Base-by-base conservation (phyloP, 2,329 filamentous ascomycete species). In the Calonectria ilicicola region DNA sequence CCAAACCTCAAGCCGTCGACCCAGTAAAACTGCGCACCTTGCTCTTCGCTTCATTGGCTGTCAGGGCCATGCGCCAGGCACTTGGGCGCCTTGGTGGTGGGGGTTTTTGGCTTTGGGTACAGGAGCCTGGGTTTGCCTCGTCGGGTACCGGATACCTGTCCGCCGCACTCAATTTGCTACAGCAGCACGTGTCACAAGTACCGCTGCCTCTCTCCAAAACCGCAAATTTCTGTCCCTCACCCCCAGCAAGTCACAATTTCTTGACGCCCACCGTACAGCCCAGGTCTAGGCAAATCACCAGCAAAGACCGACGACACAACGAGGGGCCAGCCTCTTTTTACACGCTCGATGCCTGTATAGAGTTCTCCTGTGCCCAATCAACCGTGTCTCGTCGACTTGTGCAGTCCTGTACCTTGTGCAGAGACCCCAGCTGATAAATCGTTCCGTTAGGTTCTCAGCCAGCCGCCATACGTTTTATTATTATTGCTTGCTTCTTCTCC, bases 1-100 rank as follows among this genome's bases (percentile, higher is more conserved):
- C 73, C 60, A 64, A 47, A 49, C 69, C 58, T 58, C 56, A 38
- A 65, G 60, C 68, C 49, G 71, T 67, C 60, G 65, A 71, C 69
- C 68, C 65, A 65, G 69, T 74, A 73, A 64, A 64, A 72, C 75
- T 76, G 49, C 66, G 69, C 74, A 76, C 69, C 72, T 65, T 60
- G 67, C 70, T 76, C 77, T 66, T 72, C 76, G 76, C 75, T 75
- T 72, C 56, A 79, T 79, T 78, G 75, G 78, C 63, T 62, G 67
- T 47, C 51, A 26, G 63, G 63, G 67, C 56, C 70, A 60, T 62
- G 66, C 68, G 72, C 53, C 66, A 74, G 71, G 68, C 42, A 26
- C 62, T 53, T 56, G 72, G 69, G 72, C 72, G 65, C 46, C 42
- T 42, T 44, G 47, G 51, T 69, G 70, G 75, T 72, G 76, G 77